Percentiles rank a stretch among this genome's conserved stretches.
These are phyloP conservation scores for Lyophyllum decastes DNA, from an alignment of 768 basidiomycete genomes.

Conservation along the genomic window DNA sequence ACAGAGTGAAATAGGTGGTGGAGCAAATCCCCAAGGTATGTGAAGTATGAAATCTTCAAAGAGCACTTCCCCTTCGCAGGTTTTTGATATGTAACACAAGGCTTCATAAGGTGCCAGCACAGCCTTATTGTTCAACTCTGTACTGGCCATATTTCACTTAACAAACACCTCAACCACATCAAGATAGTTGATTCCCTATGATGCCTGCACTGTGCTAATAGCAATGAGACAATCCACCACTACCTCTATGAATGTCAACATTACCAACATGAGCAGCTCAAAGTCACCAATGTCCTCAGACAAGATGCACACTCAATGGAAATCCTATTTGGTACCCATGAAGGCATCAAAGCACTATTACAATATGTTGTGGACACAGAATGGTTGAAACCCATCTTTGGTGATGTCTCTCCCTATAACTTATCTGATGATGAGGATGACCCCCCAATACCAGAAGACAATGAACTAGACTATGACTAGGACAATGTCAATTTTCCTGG, in stretches of 20 bases:
- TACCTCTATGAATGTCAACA: conserved; percentile 28
- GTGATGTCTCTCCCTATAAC: background rate
- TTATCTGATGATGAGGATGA: background rate
- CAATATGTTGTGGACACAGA: background rate
- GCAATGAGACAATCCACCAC: conserved; percentile 29
- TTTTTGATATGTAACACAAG: background rate
- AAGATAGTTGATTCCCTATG: conserved; percentile 19
- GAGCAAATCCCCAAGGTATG: background rate
- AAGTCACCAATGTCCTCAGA: background rate
- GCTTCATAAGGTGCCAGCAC: background rate
- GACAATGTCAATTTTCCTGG: background rate
- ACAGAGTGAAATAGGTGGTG: background rate
- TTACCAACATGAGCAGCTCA: conserved; percentile 5
- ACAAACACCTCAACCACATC: conserved; percentile 30
- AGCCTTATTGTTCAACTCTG: conserved; percentile 29
- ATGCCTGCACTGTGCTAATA: conserved; percentile 25
- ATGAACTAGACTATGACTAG: background rate
- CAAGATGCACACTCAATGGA: background rate
- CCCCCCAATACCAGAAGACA: background rate
- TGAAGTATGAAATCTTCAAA: background rate
- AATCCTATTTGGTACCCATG: background rate
- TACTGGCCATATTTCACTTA: conserved; percentile 30
- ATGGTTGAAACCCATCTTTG: background rate
- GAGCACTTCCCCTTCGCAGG: background rate
- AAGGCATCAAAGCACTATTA: background rate